phyloP scores from a whole-genome alignment of 768 basidiomycete genomes.

The Hemileccinum rubropunctum region DNA sequence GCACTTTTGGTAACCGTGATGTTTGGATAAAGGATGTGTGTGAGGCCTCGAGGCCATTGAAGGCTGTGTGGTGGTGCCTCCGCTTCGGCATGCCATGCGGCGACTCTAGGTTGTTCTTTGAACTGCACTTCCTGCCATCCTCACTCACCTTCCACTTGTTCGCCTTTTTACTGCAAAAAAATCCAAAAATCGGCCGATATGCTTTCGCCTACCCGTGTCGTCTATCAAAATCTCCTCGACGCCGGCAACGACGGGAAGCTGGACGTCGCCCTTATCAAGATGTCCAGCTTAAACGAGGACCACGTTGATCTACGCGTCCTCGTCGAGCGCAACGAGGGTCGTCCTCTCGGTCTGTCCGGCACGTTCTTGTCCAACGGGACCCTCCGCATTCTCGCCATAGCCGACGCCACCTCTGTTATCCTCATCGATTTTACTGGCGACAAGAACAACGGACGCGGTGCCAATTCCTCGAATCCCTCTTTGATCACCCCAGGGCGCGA shows the following conservation, averaged over 20 bases:
- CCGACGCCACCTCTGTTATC: constrained; percentile 26
- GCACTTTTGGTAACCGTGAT: constrained; percentile 1
- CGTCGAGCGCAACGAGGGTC: constrained; percentile 33
- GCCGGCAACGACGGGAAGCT: constrained; percentile 24
- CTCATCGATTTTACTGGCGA: constrained; percentile 24
- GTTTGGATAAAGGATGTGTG: neutral
- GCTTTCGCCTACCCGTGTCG: constrained; percentile 12
- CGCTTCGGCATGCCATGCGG: neutral
- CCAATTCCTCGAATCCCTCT: constrained; percentile 14
- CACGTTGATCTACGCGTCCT: constrained; percentile 16
- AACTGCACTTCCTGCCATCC: constrained; percentile 2
- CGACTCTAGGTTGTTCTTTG: neutral
- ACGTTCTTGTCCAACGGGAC: constrained; percentile 19
- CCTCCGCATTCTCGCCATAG: constrained; percentile 27
- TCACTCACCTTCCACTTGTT: neutral
- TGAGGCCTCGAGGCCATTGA: no score
- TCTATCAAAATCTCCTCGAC: constrained; percentile 29
- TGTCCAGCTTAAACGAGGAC: constrained; percentile 26
- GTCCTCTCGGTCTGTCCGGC: constrained; percentile 30
- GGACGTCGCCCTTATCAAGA: constrained; percentile 9
- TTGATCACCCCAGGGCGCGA: constrained; percentile 18
- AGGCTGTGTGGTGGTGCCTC: neutral
- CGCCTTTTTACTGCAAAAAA: constrained; percentile 1
- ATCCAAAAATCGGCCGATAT: constrained; percentile 2
- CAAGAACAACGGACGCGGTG: constrained; percentile 35